phyloP scores from a whole-genome alignment of 129 eudicot species.

The Flaveria robusta region DNA sequence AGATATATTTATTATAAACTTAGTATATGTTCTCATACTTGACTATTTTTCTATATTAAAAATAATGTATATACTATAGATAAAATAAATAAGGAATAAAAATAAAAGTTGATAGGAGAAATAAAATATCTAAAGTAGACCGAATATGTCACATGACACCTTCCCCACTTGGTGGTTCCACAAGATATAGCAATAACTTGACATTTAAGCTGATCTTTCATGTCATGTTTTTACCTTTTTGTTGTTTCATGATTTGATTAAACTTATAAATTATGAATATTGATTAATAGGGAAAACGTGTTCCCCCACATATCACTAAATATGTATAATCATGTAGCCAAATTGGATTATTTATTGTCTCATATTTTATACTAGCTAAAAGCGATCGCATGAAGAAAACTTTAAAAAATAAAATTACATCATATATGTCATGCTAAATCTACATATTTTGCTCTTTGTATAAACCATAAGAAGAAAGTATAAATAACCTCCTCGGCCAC shows the following conservation, averaged over 20 bases:
- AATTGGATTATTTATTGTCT: not conserved
- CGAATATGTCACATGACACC: constrained; percentile 34
- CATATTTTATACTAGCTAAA: too few species aligned
- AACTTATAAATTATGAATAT: not conserved
- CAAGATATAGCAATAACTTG: constrained; percentile 25
- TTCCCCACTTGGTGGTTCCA: constrained; percentile 34
- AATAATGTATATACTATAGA: too few species aligned
- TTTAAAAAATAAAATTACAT: too few species aligned
- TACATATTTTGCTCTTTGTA: too few species aligned
- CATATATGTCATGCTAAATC: too few species aligned
- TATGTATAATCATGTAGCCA: not conserved
- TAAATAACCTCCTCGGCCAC: too few species aligned
- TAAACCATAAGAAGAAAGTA: too few species aligned
- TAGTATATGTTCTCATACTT: not conserved
- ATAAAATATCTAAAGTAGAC: constrained; percentile 24
- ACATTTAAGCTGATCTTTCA: constrained; percentile 24
- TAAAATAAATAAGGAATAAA: too few species aligned
- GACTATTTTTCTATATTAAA: not conserved
- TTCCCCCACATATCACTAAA: not conserved
- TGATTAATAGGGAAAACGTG: not conserved
- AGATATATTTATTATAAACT: too few species aligned
- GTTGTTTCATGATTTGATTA: constrained; percentile 11
- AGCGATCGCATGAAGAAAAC: too few species aligned
- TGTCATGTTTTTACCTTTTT: constrained; percentile 21
- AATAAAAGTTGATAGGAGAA: not conserved